These are phyloP conservation scores for Cryptosporidium baileyi DNA, from an alignment of 169 alveolate genomes.

Conservation along the genomic window DNA sequence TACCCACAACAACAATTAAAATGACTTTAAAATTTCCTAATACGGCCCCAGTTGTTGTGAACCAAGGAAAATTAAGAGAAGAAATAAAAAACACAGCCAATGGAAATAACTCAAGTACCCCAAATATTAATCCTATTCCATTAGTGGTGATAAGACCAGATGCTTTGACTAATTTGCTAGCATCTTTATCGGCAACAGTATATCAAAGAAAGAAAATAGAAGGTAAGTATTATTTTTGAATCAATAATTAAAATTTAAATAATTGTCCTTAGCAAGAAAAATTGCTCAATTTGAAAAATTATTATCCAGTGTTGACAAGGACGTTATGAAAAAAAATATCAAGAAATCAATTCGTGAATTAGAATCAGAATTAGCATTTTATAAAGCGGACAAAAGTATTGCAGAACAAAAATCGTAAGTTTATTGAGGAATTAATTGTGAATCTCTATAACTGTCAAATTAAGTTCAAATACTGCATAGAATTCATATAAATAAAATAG, in stretches of 20 bases:
- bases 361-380: slow-evolving; percentile 59
- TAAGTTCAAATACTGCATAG: slow-evolving; percentile 57
- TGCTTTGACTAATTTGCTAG: slow-evolving; percentile 41
- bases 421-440: not conserved
- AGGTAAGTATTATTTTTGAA: slow-evolving; percentile 3
- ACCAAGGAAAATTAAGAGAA: slow-evolving; percentile 45
- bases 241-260: not conserved
- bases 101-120: not conserved
- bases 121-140: slow-evolving; percentile 64
- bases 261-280: slow-evolving; percentile 18
- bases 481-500: not conserved
- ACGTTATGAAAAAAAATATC: slow-evolving; percentile 30
- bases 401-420: slow-evolving; percentile 70
- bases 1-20: slow-evolving; percentile 37
- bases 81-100: slow-evolving; percentile 28
- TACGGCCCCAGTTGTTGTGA: slow-evolving; percentile 44
- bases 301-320: slow-evolving; percentile 15
- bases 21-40: slow-evolving; percentile 64
- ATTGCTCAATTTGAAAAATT: slow-evolving; percentile 38
- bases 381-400: slow-evolving; percentile 40
- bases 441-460: not conserved
- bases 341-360: slow-evolving; percentile 38
- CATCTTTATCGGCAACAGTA: slow-evolving; percentile 66
- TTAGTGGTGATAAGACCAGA: slow-evolving; percentile 65
- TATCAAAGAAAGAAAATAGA: slow-evolving; percentile 58